Evolutionary conservation across 2,329 filamentous ascomycete genomes (phyloP).

Genomic region (Apiospora koreana): DNA sequence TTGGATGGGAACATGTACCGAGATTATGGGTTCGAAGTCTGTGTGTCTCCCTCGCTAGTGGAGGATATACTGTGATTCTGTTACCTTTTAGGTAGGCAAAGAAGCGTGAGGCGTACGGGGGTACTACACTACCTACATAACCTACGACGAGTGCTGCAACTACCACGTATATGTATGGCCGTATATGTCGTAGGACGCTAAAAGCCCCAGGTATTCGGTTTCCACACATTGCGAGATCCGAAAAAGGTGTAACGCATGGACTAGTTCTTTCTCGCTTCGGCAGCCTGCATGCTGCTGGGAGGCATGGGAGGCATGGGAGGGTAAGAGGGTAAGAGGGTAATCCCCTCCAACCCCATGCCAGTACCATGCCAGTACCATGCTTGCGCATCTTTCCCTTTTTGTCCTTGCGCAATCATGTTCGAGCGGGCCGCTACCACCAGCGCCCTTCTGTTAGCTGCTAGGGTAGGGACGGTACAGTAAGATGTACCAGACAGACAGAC

Average conservation of each 20-base stretch:
- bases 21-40: background rate
- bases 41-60: background rate
- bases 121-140: too few relatives aligned
- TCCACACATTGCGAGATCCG: conserved; percentile 10
- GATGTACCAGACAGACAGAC: background rate
- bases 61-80: background rate
- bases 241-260: conserved; percentile 10
- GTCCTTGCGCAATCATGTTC: conserved; percentile 6
- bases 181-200: background rate
- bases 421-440: conserved; percentile 7
- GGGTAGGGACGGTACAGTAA: background rate
- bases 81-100: background rate
- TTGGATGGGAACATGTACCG: background rate
- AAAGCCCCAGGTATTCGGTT: conserved; percentile 11
- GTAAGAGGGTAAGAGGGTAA: background rate
- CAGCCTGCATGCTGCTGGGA: background rate
- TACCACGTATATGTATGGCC: background rate
- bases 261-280: conserved; percentile 8
- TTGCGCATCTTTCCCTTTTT: conserved; percentile 4
- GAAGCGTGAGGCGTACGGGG: too few relatives aligned
- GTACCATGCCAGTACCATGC: too few relatives aligned
- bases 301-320: too few relatives aligned
- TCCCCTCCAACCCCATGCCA: background rate
- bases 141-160: too few relatives aligned
- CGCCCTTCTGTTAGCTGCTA: background rate